These are phyloP conservation scores for Tricholoma sp. DNA, from an alignment of 768 basidiomycete genomes.

Conservation along the genomic window DNA sequence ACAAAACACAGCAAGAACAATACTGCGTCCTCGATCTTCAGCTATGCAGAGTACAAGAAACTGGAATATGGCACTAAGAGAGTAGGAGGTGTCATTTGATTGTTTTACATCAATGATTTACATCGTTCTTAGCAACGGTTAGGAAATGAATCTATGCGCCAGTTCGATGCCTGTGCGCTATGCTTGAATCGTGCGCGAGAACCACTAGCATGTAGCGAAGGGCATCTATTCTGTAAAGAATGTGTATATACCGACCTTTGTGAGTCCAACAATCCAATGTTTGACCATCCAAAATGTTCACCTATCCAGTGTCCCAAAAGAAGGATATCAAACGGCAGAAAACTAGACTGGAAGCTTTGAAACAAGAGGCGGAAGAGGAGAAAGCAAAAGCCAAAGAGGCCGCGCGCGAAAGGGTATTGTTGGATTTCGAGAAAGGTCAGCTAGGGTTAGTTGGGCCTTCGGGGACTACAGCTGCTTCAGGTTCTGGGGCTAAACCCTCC, in stretches of 20 bases:
- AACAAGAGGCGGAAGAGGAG: constrained; percentile 78
- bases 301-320: constrained; percentile 71
- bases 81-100: constrained; percentile 30
- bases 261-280: constrained; percentile 30
- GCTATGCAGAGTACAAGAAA: constrained; percentile 85
- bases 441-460: constrained; percentile 55
- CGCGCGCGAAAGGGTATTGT: constrained; percentile 84
- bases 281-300: constrained; percentile 4
- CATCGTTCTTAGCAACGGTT: constrained; percentile 51
- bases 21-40: constrained; percentile 85
- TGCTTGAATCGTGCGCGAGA: constrained; percentile 82
- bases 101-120: not conserved
- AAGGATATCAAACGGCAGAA: constrained; percentile 92
- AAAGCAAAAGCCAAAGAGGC: constrained; percentile 58
- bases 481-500: constrained; percentile 34
- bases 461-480: constrained; percentile 12
- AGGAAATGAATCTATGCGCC: constrained; percentile 90
- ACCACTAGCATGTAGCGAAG: constrained; percentile 77
- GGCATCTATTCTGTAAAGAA: constrained; percentile 95
- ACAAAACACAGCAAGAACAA: constrained; percentile 91
- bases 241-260: constrained; percentile 84
- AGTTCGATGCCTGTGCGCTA: constrained; percentile 86
- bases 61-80: constrained; percentile 80
- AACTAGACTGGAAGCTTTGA: constrained; percentile 65
- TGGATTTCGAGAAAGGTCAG: constrained; percentile 87